A percentile compares a stretch with the other conserved stretches of the same genome.
Evolutionary conservation across 805 yeast genomes (phyloP).

Genomic region (Candida coquimbonensis): DNA sequence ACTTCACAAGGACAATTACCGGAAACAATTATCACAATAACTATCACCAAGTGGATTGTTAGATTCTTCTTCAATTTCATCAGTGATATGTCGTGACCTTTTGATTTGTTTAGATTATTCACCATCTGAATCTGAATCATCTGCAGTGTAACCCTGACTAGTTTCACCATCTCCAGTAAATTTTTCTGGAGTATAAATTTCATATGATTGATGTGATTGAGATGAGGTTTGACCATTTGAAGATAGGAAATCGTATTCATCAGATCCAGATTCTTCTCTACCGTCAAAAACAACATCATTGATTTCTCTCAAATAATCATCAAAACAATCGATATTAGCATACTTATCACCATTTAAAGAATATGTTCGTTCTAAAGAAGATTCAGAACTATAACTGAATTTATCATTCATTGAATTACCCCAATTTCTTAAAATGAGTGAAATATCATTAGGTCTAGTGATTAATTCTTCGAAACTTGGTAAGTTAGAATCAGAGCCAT

Average conservation of each 20-base stretch:
- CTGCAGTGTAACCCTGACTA: background rate
- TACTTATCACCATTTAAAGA: too few species aligned
- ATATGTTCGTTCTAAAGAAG: too few species aligned
- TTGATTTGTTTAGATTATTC: background rate
- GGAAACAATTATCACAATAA: background rate
- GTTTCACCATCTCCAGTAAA: background rate
- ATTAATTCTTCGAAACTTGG: too few species aligned
- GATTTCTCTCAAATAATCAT: background rate
- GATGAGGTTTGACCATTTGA: background rate
- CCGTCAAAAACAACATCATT: background rate
- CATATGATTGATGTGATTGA: too few species aligned
- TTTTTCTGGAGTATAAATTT: too few species aligned
- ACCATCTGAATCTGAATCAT: background rate
- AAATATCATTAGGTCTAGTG: too few species aligned
- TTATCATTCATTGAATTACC: too few species aligned
- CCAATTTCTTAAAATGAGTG: too few species aligned
- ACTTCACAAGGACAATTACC: background rate
- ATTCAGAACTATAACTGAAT: too few species aligned
- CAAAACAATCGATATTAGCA: background rate
- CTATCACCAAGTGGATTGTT: background rate
- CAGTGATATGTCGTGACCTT: background rate
- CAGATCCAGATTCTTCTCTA: background rate
- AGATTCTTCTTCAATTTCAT: background rate
- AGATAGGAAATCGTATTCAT: background rate
- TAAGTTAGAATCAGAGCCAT: too few species aligned